A percentile compares a stretch with the other conserved stretches of the same genome.
phyloP scores from a whole-genome alignment of 2,329 filamentous ascomycete species.

The Pseudocercospora fuligena region DNA sequence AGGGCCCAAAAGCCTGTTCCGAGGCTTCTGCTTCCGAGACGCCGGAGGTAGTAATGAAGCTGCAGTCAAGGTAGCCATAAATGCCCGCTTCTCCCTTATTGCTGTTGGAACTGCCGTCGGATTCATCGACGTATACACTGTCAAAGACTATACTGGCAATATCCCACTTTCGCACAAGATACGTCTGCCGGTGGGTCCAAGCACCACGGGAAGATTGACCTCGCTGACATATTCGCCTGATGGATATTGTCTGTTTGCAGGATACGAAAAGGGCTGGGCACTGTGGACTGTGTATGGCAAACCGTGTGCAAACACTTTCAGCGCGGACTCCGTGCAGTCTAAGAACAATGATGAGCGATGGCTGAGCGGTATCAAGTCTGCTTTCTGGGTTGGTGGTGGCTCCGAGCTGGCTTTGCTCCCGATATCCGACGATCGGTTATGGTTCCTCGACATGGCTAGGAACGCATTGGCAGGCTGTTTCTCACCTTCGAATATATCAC shows the following conservation, averaged over 20 bases:
- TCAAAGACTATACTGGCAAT: slow-evolving; percentile 90
- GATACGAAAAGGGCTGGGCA: slow-evolving; percentile 90
- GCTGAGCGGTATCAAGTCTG: slow-evolving; percentile 78
- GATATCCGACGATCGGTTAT: slow-evolving; percentile 75
- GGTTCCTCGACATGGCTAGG: slow-evolving; percentile 88
- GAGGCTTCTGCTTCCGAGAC: slow-evolving; percentile 86
- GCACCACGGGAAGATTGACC: slow-evolving; percentile 71
- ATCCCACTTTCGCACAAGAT: slow-evolving; percentile 85
- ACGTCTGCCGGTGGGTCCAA: slow-evolving; percentile 67
- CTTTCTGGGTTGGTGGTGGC: slow-evolving; percentile 85
- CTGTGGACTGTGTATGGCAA: slow-evolving; percentile 98
- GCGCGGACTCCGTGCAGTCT: slow-evolving; percentile 67
- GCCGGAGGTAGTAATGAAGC: slow-evolving; percentile 64
- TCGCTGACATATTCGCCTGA: slow-evolving; percentile 88
- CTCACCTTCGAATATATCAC: slow-evolving; percentile 85
- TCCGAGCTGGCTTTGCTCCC: slow-evolving; percentile 78
- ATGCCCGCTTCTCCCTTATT: slow-evolving; percentile 91
- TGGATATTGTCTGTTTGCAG: slow-evolving; percentile 93
- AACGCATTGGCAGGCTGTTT: slow-evolving; percentile 94
- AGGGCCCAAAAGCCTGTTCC: slow-evolving; percentile 72
- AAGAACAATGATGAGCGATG: slow-evolving; percentile 76
- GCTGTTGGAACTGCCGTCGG: slow-evolving; percentile 83
- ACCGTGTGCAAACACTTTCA: slow-evolving; percentile 81
- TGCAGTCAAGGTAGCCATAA: slow-evolving; percentile 80
- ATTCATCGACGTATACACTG: slow-evolving; percentile 84